Percentiles rank a stretch among this genome's conserved stretches.
These are phyloP conservation scores for Aureoboletus auriporus DNA, from an alignment of 768 basidiomycete genomes.

Conservation along the genomic window DNA sequence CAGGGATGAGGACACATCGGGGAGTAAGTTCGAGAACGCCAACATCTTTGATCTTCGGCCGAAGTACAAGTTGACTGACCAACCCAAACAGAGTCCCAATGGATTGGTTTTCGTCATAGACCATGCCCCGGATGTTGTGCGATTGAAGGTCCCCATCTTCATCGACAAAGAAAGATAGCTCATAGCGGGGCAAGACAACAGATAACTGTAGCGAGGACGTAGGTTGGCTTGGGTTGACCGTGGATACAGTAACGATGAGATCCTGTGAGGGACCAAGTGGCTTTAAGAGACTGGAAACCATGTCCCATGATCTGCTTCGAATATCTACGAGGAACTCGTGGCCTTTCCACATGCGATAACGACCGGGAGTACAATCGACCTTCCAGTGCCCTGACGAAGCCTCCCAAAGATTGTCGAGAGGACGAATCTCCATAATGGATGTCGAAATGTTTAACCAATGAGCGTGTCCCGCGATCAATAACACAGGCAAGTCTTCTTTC, in stretches of 20 bases:
- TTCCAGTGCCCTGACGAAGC: constrained; percentile 23
- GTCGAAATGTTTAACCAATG: too few relatives aligned
- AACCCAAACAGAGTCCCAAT: constrained; percentile 44
- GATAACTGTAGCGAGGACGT: constrained; percentile 12
- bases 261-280: constrained; percentile 13
- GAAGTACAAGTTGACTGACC: constrained; percentile 36
- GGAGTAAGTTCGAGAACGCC: not conserved
- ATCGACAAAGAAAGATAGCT: constrained; percentile 33
- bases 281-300: constrained; percentile 20
- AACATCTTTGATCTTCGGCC: constrained; percentile 14
- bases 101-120: constrained; percentile 7
- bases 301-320: constrained; percentile 20
- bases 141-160: constrained; percentile 11
- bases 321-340: constrained; percentile 21
- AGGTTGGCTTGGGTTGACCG: not conserved
- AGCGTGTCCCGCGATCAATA: too few relatives aligned
- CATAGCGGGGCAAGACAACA: constrained; percentile 36
- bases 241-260: not conserved
- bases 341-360: constrained; percentile 4
- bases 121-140: constrained; percentile 5
- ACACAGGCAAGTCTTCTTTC: not conserved
- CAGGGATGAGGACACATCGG: constrained; percentile 34
- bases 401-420: constrained; percentile 13
- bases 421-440: too few relatives aligned
- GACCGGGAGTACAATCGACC: constrained; percentile 6